These are phyloP conservation scores for Rhizophagus clarus DNA, from an alignment of 192 early-diverging fungal genomes.

Conservation along the genomic window DNA sequence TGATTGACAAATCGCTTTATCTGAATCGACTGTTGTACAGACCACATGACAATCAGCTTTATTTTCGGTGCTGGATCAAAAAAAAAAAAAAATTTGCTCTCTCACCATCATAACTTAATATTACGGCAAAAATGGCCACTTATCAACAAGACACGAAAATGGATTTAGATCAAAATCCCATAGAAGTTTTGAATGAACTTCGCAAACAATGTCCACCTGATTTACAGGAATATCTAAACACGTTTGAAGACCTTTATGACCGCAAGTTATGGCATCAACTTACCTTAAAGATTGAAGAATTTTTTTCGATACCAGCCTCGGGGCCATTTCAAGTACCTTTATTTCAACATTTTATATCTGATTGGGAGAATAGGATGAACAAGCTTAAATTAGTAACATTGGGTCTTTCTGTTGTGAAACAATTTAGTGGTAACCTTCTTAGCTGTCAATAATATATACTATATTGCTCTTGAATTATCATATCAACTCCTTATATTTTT, in stretches of 20 bases:
- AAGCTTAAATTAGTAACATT: constrained; percentile 86
- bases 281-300: constrained; percentile 77
- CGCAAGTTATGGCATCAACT: constrained; percentile 99
- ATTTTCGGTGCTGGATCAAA: too few relatives aligned
- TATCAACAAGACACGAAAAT: constrained; percentile 60
- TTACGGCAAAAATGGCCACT: background rate
- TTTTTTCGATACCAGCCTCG: constrained; percentile 77
- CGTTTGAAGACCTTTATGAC: constrained; percentile 94
- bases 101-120: too few relatives aligned
- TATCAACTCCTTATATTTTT: background rate
- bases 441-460: constrained; percentile 16
- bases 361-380: constrained; percentile 96
- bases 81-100: too few relatives aligned
- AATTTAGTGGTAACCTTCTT: constrained; percentile 62
- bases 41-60: too few relatives aligned
- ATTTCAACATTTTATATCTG: constrained; percentile 89
- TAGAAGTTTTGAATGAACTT: constrained; percentile 64
- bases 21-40: too few relatives aligned
- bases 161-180: constrained; percentile 76
- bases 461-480: background rate
- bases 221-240: constrained; percentile 76
- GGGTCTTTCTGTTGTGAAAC: constrained; percentile 73
- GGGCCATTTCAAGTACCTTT: constrained; percentile 76
- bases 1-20: too few relatives aligned
- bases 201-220: constrained; percentile 64